These are phyloP conservation scores for Herpetomonas samuelpessoai DNA, from an alignment of 208 protist species.

Conservation along the genomic window DNA sequence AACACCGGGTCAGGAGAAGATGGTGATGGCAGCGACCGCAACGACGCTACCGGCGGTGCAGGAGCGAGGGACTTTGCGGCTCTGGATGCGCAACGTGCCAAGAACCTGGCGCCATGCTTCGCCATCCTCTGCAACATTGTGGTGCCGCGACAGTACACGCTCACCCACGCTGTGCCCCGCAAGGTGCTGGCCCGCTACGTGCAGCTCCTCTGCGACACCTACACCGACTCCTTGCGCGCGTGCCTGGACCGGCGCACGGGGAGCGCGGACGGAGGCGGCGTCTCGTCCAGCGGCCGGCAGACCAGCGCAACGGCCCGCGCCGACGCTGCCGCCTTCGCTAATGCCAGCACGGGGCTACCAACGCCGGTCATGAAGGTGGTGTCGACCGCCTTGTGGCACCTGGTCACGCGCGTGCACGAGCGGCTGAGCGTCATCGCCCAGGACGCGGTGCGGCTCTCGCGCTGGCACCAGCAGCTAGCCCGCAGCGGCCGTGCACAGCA, in stretches of 20 bases:
- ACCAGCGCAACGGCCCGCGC: background rate
- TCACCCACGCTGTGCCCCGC: constrained; percentile 15
- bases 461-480: constrained; percentile 11
- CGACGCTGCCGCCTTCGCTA: constrained; percentile 8
- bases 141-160: constrained; percentile 9
- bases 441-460: constrained; percentile 31
- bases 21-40: background rate
- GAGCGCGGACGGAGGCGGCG: constrained; percentile 6
- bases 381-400: constrained; percentile 38
- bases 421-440: constrained; percentile 50
- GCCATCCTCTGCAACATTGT: constrained; percentile 11
- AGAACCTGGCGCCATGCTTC: constrained; percentile 9
- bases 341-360: constrained; percentile 10
- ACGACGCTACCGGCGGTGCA: constrained; percentile 1
- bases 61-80: constrained; percentile 5
- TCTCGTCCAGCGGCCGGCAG: background rate
- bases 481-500: constrained; percentile 6
- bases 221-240: constrained; percentile 64
- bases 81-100: constrained; percentile 6
- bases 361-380: constrained; percentile 45
- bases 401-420: constrained; percentile 55
- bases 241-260: constrained; percentile 15
- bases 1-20: background rate
- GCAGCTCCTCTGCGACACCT: constrained; percentile 71
- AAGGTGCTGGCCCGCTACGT: constrained; percentile 52